Percentiles rank a stretch among this genome's conserved stretches.
Evolutionary conservation across 2,329 filamentous ascomycete species (phyloP).

Genomic region (Pseudopyricularia javanii): DNA sequence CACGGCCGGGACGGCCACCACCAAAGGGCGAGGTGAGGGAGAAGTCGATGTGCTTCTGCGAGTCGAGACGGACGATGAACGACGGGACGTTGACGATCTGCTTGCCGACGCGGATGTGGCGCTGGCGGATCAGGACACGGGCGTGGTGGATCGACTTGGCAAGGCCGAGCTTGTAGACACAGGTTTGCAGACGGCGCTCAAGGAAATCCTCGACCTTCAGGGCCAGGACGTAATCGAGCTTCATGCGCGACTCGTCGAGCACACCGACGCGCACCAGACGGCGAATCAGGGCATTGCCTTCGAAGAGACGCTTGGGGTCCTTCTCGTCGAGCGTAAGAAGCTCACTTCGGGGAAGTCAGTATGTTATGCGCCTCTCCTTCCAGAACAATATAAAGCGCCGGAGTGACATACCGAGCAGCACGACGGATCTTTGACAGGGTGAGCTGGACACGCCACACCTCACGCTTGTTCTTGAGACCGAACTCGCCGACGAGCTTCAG

Average conservation of each 20-base stretch:
- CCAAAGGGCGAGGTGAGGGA: slow-evolving; percentile 94
- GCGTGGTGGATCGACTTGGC: slow-evolving; percentile 99
- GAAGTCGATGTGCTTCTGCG: slow-evolving; percentile 99
- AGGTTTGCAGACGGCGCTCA: slow-evolving; percentile 98
- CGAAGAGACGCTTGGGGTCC: slow-evolving; percentile 99
- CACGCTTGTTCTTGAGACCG: slow-evolving; percentile 99
- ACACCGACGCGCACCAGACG: slow-evolving; percentile 99
- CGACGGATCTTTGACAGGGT: slow-evolving; percentile 99
- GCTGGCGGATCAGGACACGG: slow-evolving; percentile 98
- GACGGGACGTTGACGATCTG: slow-evolving; percentile 99
- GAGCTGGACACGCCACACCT: slow-evolving; percentile 99
- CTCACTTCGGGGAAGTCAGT: slow-evolving; percentile 52
- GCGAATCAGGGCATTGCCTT: slow-evolving; percentile 99
- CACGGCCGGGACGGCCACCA: slow-evolving; percentile 92
- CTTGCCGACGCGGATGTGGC: slow-evolving; percentile 99
- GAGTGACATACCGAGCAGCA: slow-evolving; percentile 80
- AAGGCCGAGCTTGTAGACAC: slow-evolving; percentile 99
- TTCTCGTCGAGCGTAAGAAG: slow-evolving; percentile 99
- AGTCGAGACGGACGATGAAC: slow-evolving; percentile 99
- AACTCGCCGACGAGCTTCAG: slow-evolving; percentile 99
- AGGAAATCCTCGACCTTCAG: slow-evolving; percentile 99
- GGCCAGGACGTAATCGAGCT: slow-evolving; percentile 99
- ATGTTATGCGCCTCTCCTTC: background rate
- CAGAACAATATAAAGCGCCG: too few relatives aligned
- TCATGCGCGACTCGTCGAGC: slow-evolving; percentile 99